Evolutionary conservation across 2,329 filamentous ascomycete species (phyloP), one percentile per base, ranked within the genome.

Genomic region (Ploettnerulaceae sp.): DNA sequence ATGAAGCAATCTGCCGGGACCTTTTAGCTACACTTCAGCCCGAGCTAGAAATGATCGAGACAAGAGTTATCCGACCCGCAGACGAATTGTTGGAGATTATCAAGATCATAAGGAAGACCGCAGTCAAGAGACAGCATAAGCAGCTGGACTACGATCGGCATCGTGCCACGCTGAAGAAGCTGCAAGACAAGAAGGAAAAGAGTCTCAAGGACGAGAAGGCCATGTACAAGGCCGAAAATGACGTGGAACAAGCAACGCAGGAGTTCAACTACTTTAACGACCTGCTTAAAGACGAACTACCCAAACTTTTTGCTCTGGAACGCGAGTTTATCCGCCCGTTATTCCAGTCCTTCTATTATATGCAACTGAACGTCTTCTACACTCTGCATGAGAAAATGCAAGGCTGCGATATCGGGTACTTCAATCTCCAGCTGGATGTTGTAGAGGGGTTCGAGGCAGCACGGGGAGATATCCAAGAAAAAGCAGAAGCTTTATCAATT

Each of bases 341-440:
- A 6, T 98, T 98, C 75, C 93, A 97, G 67, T 95, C 88, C 7
- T 98, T 98, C 72, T 98, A 98, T 71, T 98, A 97, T 74, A 98
- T 98, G 93, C 93, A 98, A 69, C 79, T 98, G 56, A 98, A 98
- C 68, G 88, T 98, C 56, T 98, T 97, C 68, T 98, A 98, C 69
- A 98, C 93, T 1, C 75, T 98, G 44, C 93, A 98, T 66, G 91
- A 97, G 69, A 89, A 84, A 69, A 98, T 98, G 93, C 93, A 98
- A 71, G 82, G 78, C 57, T 89, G 94, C 66, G 90, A 97, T 63
- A 98, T 98, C 64, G 89, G 89, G 52, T 98, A 98, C 70, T 98
- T 98, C 67, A 87, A 98, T 66, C 77, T 98, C 41, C 87, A 86
- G 1, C 76, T 87, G 24, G 90, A 95, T 61, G 84, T 98, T 33